Conservation (phyloP, 23 red algal species). For the Gracilaria gracilis region DNA sequence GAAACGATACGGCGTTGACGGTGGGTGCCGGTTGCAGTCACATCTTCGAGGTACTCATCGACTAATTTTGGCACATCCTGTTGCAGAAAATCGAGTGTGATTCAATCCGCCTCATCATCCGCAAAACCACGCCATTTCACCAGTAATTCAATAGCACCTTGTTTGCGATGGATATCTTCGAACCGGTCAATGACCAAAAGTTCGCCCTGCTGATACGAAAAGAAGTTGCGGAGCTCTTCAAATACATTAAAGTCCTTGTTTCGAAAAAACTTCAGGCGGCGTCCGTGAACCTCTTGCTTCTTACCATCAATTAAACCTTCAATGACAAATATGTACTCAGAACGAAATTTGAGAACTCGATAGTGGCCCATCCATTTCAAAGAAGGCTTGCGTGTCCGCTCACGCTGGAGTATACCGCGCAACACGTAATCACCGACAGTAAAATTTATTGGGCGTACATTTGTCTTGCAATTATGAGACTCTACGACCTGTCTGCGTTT, state of each 20-base stretch:
- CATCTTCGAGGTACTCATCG: background rate
- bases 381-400: background rate
- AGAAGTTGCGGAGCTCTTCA: background rate
- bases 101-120: background rate
- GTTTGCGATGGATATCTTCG: background rate
- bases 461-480: slow-evolving; percentile 32
- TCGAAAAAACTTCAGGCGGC: background rate
- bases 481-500: background rate
- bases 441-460: background rate
- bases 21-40: too few species aligned
- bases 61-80: background rate
- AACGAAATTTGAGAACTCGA: background rate
- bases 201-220: background rate
- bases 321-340: background rate
- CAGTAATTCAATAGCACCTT: background rate
- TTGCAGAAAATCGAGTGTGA: background rate
- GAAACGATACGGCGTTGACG: too few species aligned
- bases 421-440: background rate
- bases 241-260: background rate
- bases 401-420: background rate
- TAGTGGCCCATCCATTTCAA: background rate
- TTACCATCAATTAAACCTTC: background rate
- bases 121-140: background rate
- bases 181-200: background rate
- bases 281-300: background rate